These are phyloP conservation scores for Staphylotrichum tortipilum DNA, from an alignment of 495 filamentous ascomycete species.

Conservation along the genomic window DNA sequence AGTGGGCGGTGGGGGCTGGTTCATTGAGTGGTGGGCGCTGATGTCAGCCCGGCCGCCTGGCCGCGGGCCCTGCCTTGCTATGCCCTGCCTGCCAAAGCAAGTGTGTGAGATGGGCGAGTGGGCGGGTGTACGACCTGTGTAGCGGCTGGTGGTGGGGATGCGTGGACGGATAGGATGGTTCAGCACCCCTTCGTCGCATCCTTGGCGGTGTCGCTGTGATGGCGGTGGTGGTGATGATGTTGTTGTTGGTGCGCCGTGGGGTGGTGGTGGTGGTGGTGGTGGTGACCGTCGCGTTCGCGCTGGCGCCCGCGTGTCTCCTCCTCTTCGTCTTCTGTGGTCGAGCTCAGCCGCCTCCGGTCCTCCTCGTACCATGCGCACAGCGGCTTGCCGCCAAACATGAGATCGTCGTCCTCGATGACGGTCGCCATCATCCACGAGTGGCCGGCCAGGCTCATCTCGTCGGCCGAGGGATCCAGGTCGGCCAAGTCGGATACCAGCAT, in stretches of 20 bases:
- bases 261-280: constrained; percentile 5
- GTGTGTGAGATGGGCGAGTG: not conserved
- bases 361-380: constrained; percentile 49
- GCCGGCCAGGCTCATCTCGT: constrained; percentile 28
- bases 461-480: constrained; percentile 27
- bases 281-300: constrained; percentile 21
- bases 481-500: constrained; percentile 26
- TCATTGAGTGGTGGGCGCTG: not conserved
- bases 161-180: not conserved
- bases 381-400: constrained; percentile 50
- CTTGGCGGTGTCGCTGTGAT: constrained; percentile 7
- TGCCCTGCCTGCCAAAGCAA: no score
- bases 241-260: constrained; percentile 11
- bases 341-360: constrained; percentile 33
- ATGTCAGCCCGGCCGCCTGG: not conserved
- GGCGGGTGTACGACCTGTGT: not conserved
- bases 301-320: constrained; percentile 38
- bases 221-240: constrained; percentile 12
- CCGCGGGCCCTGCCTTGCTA: no score
- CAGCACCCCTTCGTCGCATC: not conserved
- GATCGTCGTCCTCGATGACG: constrained; percentile 48
- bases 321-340: constrained; percentile 30
- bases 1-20: not conserved
- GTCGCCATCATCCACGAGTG: constrained; percentile 43
- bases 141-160: not conserved